phyloP scores from a whole-genome alignment of 805 yeast species.

The Candida ortonii region DNA sequence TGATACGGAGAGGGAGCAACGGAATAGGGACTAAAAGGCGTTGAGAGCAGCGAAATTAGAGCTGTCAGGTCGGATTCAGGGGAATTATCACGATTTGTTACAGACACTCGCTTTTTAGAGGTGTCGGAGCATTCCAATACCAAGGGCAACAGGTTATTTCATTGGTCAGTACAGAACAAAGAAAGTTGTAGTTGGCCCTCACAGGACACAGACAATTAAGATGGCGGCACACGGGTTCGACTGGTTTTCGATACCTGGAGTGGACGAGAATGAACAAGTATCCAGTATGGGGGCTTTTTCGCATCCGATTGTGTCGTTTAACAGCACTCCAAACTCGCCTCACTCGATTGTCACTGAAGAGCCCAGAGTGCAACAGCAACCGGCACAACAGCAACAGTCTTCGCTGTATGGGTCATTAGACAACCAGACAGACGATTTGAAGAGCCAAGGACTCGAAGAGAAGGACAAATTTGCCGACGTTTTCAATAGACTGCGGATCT shows the following conservation, averaged over 20 bases:
- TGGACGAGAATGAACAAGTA: conserved; percentile 5
- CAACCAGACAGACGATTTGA: conserved; percentile 3
- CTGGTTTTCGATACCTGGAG: conserved; percentile 24
- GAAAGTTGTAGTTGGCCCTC: background rate
- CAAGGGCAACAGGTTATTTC: no score
- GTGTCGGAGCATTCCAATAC: no score
- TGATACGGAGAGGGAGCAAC: no score
- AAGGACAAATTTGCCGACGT: conserved; percentile 22
- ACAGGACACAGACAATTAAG: no score
- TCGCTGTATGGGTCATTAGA: no score
- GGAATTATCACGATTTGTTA: no score
- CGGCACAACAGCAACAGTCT: conserved; percentile 3
- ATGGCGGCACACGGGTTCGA: conserved; percentile 24
- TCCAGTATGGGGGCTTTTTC: conserved; percentile 13
- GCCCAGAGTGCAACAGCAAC: conserved; percentile 5
- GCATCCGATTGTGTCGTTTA: conserved; percentile 55
- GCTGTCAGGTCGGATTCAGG: no score
- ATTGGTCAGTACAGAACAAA: conserved; percentile 6
- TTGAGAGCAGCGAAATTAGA: no score
- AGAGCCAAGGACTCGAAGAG: conserved; percentile 1
- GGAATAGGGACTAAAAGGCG: no score
- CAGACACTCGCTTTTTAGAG: no score
- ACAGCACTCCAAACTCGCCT: conserved; percentile 25
- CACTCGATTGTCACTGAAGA: conserved; percentile 8
- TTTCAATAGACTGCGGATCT: conserved; percentile 20